Base-by-base conservation (phyloP, 768 basidiomycete species). In the Suillus occidentalis region DNA sequence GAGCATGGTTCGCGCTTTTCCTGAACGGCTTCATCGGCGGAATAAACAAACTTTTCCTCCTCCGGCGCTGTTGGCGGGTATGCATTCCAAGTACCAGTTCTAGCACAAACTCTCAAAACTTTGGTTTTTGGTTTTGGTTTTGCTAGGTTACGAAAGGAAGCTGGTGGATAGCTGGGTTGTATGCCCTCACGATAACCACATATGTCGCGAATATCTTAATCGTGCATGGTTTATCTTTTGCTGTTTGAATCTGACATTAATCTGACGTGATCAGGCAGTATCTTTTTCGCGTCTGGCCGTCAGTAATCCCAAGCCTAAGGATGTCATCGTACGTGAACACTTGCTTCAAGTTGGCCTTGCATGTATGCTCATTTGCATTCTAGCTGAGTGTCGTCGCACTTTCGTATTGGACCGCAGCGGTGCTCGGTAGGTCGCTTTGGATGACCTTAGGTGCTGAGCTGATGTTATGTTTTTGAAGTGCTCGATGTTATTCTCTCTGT, bases 1-100 rank as follows among this genome's bases (percentile, higher is more conserved):
- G 84, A 22, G 75, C 80, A 65, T 83, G 80, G 79, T 73, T 79
- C 0, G 83, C 84, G 59, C 67, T 84, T 42, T 81, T 85, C 62
- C 60, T 85, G 42, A 85, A 85, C 67, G 83, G 83, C 4, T 68
- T 80, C 10, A 79, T 85, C 43, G 81, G 79, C 67, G 73, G 78
- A 62, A 59, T 83, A 42, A 85, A 84, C 68, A 80, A 86, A 69
- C 72, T 76, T 4, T 86, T 82, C 65, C 83, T 83, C 52, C 80
- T 85, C 34, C 73, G 79, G 43, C 74, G 81, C 61, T 85, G 85
- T 63, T 87, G 84, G 82, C 83, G 82, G 78, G 85, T 82, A 56
- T 18, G 75, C 39, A 14, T 20, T 12, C 57, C 34, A 36, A 36
- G 20, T 20, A 55, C 10, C 20, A 34, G 20, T 12, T 34, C 34